A percentile compares a stretch with the other conserved stretches of the same genome.
phyloP scores from a whole-genome alignment of 73 alveolate species.

The Durusdinium trenchii region DNA sequence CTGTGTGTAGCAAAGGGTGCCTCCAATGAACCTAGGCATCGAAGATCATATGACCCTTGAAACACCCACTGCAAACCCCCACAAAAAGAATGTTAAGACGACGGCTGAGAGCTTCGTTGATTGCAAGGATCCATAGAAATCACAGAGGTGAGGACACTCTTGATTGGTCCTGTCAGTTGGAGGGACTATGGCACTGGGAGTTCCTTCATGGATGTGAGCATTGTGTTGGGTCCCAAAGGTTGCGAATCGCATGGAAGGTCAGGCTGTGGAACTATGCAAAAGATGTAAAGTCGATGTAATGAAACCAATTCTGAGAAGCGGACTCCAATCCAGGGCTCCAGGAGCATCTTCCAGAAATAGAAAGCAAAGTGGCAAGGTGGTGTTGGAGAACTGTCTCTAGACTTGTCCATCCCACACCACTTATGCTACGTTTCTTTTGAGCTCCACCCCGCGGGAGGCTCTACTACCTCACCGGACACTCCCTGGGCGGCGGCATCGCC shows the following conservation, averaged over 20 bases:
- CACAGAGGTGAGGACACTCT: background rate
- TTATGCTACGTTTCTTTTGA: background rate
- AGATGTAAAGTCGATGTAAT: background rate
- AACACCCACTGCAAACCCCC: no score
- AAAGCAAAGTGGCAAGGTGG: background rate
- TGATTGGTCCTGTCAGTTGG: no score
- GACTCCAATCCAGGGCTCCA: background rate
- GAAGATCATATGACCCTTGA: no score
- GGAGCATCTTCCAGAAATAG: background rate
- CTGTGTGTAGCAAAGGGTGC: no score
- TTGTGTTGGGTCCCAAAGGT: no score
- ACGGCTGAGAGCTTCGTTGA: no score
- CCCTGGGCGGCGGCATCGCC: slow-evolving; percentile 91
- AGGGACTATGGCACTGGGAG: no score
- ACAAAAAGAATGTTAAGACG: no score
- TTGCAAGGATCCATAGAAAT: background rate
- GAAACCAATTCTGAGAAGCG: background rate
- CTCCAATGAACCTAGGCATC: no score
- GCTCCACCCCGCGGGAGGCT: slow-evolving; percentile 10
- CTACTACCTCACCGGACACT: slow-evolving; percentile 75
- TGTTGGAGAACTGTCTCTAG: background rate
- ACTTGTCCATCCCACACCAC: background rate
- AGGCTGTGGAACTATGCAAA: background rate
- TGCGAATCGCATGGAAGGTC: no score
- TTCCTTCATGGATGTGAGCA: no score